Evolutionary conservation across 768 basidiomycete species (phyloP).

Genomic region (Pulveroboletus sp.): DNA sequence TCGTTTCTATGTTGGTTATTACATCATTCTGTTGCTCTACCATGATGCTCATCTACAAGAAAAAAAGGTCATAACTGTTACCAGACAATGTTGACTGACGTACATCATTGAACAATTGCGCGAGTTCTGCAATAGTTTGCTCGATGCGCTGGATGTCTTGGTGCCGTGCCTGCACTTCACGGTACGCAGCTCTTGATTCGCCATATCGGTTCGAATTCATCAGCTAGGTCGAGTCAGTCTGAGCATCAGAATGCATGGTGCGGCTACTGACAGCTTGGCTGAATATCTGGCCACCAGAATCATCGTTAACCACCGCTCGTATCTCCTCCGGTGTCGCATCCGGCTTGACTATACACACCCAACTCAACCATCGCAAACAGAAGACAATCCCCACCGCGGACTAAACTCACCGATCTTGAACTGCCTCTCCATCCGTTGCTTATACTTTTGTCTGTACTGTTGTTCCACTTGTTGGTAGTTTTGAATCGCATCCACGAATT

Average conservation of each 20-base stretch:
- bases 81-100: conserved; percentile 20
- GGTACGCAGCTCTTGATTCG: conserved; percentile 84
- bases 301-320: conserved; percentile 79
- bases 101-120: conserved; percentile 94
- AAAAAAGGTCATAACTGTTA: conserved; percentile 1
- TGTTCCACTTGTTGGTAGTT: conserved; percentile 80
- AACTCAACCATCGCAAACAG: neutral
- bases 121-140: conserved; percentile 85
- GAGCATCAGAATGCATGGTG: neutral
- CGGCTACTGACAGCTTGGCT: conserved; percentile 63
- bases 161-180: conserved; percentile 96
- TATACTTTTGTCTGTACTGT: conserved; percentile 72
- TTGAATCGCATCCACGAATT: conserved; percentile 84
- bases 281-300: conserved; percentile 81
- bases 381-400: neutral
- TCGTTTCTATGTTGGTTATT: conserved; percentile 75
- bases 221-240: conserved; percentile 44
- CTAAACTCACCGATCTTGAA: conserved; percentile 68
- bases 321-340: conserved; percentile 90
- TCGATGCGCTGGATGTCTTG: conserved; percentile 96
- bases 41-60: conserved; percentile 79
- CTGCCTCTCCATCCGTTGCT: conserved; percentile 79
- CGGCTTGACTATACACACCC: conserved; percentile 64
- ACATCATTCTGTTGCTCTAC: conserved; percentile 94
- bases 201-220: conserved; percentile 89